Evolutionary conservation across 352 stramenopile genomes (phyloP).

Genomic region (Phytophthora syringae): DNA sequence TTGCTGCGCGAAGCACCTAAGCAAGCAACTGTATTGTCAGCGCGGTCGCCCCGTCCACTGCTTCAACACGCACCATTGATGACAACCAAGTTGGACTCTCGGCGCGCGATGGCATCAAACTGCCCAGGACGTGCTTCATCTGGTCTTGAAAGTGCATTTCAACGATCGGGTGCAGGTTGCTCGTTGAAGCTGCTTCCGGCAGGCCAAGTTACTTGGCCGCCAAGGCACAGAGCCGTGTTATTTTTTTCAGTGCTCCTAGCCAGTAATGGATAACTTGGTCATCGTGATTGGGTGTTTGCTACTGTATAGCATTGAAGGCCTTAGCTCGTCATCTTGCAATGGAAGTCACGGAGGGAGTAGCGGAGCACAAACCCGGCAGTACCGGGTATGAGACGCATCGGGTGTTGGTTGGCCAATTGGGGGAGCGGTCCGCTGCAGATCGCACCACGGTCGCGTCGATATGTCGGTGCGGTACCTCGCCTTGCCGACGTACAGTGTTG

Average conservation of each 20-base stretch:
- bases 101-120: constrained; percentile 6
- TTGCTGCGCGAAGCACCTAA: constrained; percentile 26
- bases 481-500: too few relatives aligned
- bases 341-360: constrained; percentile 3
- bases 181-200: constrained; percentile 7
- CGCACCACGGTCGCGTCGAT: too few relatives aligned
- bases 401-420: too few relatives aligned
- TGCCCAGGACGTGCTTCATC: constrained; percentile 20
- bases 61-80: constrained; percentile 38
- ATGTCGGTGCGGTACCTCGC: too few relatives aligned
- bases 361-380: constrained; percentile 8
- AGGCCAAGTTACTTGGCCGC: too few relatives aligned
- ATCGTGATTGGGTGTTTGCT: constrained; percentile 3
- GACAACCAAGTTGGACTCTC: constrained; percentile 9
- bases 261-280: too few relatives aligned
- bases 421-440: too few relatives aligned
- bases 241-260: too few relatives aligned
- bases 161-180: neutral
- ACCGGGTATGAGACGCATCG: constrained; percentile 27
- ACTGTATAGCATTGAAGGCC: too few relatives aligned
- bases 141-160: constrained; percentile 15
- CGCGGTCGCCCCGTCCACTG: constrained; percentile 24
- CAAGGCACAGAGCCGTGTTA: too few relatives aligned
- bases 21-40: constrained; percentile 45
- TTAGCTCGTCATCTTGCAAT: constrained; percentile 24